These are phyloP conservation scores for Cydonia oblonga DNA, from an alignment of 331 rosid species.

Conservation along the genomic window DNA sequence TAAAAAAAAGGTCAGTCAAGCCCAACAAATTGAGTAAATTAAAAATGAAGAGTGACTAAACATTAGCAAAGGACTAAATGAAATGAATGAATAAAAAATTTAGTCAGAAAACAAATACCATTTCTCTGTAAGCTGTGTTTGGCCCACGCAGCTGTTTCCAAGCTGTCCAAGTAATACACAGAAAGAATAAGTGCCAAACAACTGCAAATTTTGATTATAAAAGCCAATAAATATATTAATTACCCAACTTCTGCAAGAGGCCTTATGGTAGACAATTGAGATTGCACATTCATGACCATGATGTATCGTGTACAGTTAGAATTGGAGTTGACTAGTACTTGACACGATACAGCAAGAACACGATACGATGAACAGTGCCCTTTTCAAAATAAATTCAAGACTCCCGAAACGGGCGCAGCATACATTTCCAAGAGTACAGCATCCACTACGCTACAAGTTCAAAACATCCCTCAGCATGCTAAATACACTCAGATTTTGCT, in stretches of 20 bases:
- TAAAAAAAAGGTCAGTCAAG: background rate
- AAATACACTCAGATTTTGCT: background rate
- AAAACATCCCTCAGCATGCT: background rate
- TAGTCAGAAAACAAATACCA: constrained; percentile 15
- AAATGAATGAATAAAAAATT: background rate
- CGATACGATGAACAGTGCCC: background rate
- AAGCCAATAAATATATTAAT: background rate
- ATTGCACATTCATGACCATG: background rate
- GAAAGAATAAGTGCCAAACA: background rate
- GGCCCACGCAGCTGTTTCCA: background rate
- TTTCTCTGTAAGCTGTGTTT: constrained; percentile 3
- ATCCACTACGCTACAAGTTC: background rate
- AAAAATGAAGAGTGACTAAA: constrained; percentile 11
- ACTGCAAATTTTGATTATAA: background rate
- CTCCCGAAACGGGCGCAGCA: background rate
- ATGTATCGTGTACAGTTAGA: background rate
- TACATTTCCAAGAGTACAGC: background rate
- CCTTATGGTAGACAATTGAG: background rate
- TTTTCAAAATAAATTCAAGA: background rate
- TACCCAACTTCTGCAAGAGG: background rate
- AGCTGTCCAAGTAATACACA: constrained; percentile 18
- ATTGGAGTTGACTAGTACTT: background rate
- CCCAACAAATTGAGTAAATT: background rate
- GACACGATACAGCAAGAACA: background rate
- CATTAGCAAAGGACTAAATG: background rate